Base-by-base conservation (phyloP, 2,329 filamentous ascomycete species). In the Colletotrichum sp. region DNA sequence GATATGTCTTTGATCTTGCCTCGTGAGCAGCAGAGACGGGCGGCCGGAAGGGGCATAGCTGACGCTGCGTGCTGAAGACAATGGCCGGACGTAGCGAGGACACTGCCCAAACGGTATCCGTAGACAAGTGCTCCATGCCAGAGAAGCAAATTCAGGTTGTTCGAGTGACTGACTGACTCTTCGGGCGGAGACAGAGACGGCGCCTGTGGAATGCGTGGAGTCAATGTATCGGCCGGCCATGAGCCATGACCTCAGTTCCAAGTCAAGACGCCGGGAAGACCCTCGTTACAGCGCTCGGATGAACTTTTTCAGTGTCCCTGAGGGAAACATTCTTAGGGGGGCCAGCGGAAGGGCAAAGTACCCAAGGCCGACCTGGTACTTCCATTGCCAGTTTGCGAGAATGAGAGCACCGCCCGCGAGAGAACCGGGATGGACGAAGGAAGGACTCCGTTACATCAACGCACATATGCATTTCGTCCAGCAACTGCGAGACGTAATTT, bases 201-300 rank as follows among this genome's bases (percentile, higher is more conserved):
- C 27, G 39, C 16, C 16, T 61, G 67, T 64, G 69, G 61, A 71
- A 71, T 71, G 57, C 69, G 52, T 36, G 32, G 69, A 73, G 69
- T 55, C 69, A 9, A 68, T 36, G 70, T 67, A 69, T 34, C 70
- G 39, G 70, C 55, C 39, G 19, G 39, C 39, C 19, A 6, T 49
- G 39, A 63, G 73, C 73, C 70, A 73, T 76, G 73, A 73, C 69
- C 73, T 73, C 73, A 76, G 64, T 73, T 73, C 57, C 70, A 72
- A 64, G 69, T 59, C 44, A 36, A 62, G 44, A 65, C 34, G 29
- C 64, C 13, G 64, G 73, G 73, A 65, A 72, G 69, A 73, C 64
- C 70, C 73, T 76, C 70, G 57, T 73, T 61, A 61, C 57, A 69
- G 64, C 64, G 64, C 70, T 76, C 70, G 64, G 73, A 76, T 66